Evolutionary conservation across 2,329 filamentous ascomycete genomes (phyloP).

Genomic region (Berkeleyomyces rouxiae): DNA sequence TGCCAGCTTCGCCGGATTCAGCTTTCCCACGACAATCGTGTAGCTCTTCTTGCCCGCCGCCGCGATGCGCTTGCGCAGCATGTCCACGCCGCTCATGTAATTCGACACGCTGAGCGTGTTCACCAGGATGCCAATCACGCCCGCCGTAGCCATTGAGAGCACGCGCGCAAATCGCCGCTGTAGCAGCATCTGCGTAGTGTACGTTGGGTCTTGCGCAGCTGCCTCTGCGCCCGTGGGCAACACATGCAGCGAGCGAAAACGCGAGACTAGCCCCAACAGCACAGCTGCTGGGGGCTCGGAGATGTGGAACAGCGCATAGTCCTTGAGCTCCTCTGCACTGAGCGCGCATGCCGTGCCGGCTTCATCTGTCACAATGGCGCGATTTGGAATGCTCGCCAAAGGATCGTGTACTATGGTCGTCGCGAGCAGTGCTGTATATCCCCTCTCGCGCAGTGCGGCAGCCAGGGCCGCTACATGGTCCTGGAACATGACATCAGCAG

Average conservation of each 20-base stretch:
- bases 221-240: conserved; percentile 44
- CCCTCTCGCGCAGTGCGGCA: conserved; percentile 35
- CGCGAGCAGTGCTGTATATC: conserved; percentile 54
- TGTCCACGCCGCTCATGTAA: conserved; percentile 65
- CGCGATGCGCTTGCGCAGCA: conserved; percentile 56
- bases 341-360: conserved; percentile 24
- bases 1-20: conserved; percentile 88
- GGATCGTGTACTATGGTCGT: conserved; percentile 66
- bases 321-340: conserved; percentile 32
- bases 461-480: conserved; percentile 50
- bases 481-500: conserved; percentile 80
- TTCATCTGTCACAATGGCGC: conserved; percentile 22
- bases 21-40: conserved; percentile 87
- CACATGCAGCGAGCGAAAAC: conserved; percentile 63
- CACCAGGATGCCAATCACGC: conserved; percentile 84
- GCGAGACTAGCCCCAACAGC: conserved; percentile 71
- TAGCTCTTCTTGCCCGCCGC: conserved; percentile 86
- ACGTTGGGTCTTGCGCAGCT: conserved; percentile 24
- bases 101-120: conserved; percentile 89
- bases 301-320: conserved; percentile 72
- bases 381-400: conserved; percentile 67
- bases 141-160: conserved; percentile 59
- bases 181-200: conserved; percentile 38
- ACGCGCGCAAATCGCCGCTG: conserved; percentile 79
- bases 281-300: conserved; percentile 65